Conservation (phyloP, 257 asterid species). For the Solanum etuberosum region DNA sequence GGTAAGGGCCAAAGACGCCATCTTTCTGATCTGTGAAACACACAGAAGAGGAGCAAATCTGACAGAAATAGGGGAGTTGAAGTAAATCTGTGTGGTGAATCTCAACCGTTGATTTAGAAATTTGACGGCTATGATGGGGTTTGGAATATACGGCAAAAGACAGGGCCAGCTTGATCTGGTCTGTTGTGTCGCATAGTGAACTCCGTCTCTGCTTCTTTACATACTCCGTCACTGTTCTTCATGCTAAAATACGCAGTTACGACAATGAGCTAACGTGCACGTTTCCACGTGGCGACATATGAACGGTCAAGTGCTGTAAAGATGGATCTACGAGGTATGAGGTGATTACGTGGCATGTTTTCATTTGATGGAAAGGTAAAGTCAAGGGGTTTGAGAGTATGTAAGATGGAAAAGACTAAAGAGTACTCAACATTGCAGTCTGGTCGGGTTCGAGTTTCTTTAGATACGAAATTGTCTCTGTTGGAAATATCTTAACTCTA, state of each 20-base stretch:
- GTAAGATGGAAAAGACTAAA: background rate
- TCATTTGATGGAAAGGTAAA: background rate
- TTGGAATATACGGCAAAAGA: slow-evolving; percentile 14
- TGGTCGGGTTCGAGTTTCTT: no score
- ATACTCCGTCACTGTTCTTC: background rate
- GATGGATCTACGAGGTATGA: background rate
- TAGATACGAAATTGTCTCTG: no score
- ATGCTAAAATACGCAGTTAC: background rate
- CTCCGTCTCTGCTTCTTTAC: slow-evolving; percentile 12
- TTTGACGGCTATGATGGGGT: background rate
- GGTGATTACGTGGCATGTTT: background rate
- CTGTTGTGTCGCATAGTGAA: slow-evolving; percentile 9
- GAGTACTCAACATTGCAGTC: background rate
- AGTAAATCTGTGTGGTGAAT: background rate
- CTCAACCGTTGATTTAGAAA: background rate
- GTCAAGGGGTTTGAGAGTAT: background rate
- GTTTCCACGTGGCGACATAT: background rate
- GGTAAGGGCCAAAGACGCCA: slow-evolving; percentile 52
- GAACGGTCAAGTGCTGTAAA: background rate
- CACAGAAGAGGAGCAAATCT: background rate
- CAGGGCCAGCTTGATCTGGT: slow-evolving; percentile 2
- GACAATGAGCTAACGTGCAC: background rate
- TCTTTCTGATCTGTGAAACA: slow-evolving; percentile 1
- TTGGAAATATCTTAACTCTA: background rate
- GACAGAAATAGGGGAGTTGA: background rate